These are phyloP conservation scores for Candida hispaniensis DNA, from an alignment of 805 yeast species.

Conservation along the genomic window DNA sequence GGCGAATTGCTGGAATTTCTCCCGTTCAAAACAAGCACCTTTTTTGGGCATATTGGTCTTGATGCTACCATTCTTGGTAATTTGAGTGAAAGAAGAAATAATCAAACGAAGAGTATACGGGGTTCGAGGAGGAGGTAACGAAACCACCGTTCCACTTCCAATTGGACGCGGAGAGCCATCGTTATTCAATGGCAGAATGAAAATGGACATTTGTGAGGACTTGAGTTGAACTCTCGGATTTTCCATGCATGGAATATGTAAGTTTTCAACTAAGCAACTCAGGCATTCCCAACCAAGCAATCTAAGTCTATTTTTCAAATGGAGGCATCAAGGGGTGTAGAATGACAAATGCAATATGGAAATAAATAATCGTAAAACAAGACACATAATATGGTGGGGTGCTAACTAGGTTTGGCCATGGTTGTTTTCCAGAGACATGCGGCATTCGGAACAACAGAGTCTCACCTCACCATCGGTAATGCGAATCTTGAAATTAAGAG, in stretches of 20 bases:
- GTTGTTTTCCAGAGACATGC: too few species aligned
- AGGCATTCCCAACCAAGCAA: too few species aligned
- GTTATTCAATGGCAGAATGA: conserved; percentile 22
- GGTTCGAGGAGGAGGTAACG: conserved; percentile 33
- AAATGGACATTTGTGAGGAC: conserved; percentile 1
- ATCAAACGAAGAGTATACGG: conserved; percentile 43
- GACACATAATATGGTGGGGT: too few species aligned
- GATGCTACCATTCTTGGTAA: conserved; percentile 59
- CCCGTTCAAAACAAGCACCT: conserved; percentile 42
- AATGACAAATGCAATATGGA: too few species aligned
- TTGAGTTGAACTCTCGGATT: too few species aligned
- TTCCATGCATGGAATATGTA: too few species aligned
- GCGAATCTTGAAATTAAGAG: conserved; percentile 12
- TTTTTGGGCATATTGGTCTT: conserved; percentile 62
- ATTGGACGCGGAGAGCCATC: conserved; percentile 26
- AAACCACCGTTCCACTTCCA: conserved; percentile 31
- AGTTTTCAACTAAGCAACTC: too few species aligned
- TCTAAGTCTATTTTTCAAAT: too few species aligned
- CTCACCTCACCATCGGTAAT: conserved; percentile 14
- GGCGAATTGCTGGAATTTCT: conserved; percentile 36
- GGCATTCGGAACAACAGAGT: conserved; percentile 14
- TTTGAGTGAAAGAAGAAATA: conserved; percentile 64
- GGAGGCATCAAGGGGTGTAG: too few species aligned
- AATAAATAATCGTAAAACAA: too few species aligned
- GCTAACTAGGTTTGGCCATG: too few species aligned